These are phyloP conservation scores for Juglanconis sp. DNA, from an alignment of 2,329 filamentous ascomycete species.

Conservation along the genomic window DNA sequence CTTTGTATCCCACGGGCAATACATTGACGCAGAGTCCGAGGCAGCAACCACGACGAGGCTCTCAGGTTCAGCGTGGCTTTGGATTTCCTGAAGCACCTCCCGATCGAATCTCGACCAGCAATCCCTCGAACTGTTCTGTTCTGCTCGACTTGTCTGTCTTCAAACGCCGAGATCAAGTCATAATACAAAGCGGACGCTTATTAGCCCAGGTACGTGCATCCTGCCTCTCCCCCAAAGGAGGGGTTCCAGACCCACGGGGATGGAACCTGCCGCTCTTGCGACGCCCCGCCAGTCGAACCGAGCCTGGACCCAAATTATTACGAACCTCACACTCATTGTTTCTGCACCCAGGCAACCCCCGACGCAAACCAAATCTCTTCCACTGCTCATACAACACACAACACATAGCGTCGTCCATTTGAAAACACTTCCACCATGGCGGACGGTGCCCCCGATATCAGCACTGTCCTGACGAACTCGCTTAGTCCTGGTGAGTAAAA, in stretches of 20 bases:
- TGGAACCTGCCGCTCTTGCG: constrained; percentile 15
- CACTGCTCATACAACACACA: constrained; percentile 27
- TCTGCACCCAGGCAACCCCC: constrained; percentile 15
- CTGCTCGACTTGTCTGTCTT: not conserved
- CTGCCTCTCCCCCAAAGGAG: constrained; percentile 3
- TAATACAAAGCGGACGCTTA: not conserved
- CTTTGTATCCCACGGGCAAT: not conserved
- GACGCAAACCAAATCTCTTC: constrained; percentile 8
- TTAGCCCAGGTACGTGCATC: not conserved
- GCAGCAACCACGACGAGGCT: not conserved
- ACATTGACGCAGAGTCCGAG: not conserved
- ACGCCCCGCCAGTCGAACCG: constrained; percentile 12
- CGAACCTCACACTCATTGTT: constrained; percentile 19
- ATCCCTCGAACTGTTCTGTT: not conserved
- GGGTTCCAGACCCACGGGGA: constrained; percentile 4
- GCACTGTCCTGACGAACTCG: constrained; percentile 95
- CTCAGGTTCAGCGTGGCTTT: not conserved
- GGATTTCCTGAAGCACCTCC: not conserved
- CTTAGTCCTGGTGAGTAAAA: constrained; percentile 78
- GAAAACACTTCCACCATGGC: constrained; percentile 49
- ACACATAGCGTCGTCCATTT: constrained; percentile 6
- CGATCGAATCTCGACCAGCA: not conserved
- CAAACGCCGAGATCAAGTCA: not conserved
- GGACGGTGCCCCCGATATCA: constrained; percentile 80
- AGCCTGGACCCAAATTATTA: constrained; percentile 12